phyloP scores from a whole-genome alignment of 306 rosid genomes.

The Pterocarpus macrocarpus region DNA sequence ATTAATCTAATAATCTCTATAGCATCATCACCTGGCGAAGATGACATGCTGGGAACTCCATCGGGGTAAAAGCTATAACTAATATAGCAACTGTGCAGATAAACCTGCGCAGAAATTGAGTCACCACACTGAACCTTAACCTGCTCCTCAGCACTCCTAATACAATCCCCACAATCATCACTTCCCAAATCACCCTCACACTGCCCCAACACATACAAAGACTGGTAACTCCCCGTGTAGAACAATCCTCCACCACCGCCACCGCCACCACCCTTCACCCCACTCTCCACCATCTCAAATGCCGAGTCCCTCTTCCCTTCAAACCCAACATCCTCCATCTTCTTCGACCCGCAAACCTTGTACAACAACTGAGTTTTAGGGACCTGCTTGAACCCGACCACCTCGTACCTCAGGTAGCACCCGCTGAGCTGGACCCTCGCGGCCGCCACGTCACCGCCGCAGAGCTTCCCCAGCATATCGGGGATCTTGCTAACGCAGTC shows the following conservation, averaged over 20 bases:
- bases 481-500: slow-evolving; percentile 67
- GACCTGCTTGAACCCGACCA: slow-evolving; percentile 69
- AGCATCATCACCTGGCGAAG: slow-evolving; percentile 36
- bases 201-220: slow-evolving; percentile 85
- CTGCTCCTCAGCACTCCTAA: slow-evolving; percentile 68
- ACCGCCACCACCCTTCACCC: slow-evolving; percentile 65
- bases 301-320: slow-evolving; percentile 66
- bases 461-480: slow-evolving; percentile 53
- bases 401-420: slow-evolving; percentile 77
- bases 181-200: slow-evolving; percentile 77
- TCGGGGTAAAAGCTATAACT: slow-evolving; percentile 83
- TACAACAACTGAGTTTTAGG: slow-evolving; percentile 64
- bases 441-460: slow-evolving; percentile 67
- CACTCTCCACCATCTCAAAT: slow-evolving; percentile 70
- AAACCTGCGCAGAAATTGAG: slow-evolving; percentile 77
- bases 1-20: too few species aligned
- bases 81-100: slow-evolving; percentile 75
- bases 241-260: slow-evolving; percentile 63
- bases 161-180: slow-evolving; percentile 75
- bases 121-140: slow-evolving; percentile 62
- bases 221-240: slow-evolving; percentile 74
- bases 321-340: slow-evolving; percentile 59
- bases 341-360: slow-evolving; percentile 68
- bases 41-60: slow-evolving; percentile 66
- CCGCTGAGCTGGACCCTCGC: slow-evolving; percentile 86